phyloP scores from a whole-genome alignment of 495 filamentous ascomycete species.

The Tuber calosporum region DNA sequence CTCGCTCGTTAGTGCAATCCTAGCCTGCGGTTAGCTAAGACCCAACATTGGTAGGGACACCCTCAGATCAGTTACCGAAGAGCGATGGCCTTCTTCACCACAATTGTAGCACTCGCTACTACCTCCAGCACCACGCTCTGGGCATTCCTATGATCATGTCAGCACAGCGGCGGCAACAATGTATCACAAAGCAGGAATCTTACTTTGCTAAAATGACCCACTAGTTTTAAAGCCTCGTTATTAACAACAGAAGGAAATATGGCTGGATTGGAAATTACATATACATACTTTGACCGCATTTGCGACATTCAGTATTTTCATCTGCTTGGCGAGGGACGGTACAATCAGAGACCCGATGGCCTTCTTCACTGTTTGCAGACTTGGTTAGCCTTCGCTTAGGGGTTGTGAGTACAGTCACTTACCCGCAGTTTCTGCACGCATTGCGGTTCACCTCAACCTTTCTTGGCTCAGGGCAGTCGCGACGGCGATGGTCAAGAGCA shows the following conservation, averaged over 20 bases:
- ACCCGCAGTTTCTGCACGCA: conserved; percentile 80
- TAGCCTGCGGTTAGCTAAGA: not conserved
- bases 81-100: conserved; percentile 46
- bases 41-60: not conserved
- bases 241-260: not conserved
- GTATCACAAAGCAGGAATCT: not conserved
- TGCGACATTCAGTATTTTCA: conserved; percentile 69
- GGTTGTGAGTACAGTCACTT: conserved; percentile 37
- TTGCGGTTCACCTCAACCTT: conserved; percentile 22
- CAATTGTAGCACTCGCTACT: conserved; percentile 58
- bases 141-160: conserved; percentile 54
- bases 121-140: conserved; percentile 49
- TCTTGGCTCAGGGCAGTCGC: conserved; percentile 54
- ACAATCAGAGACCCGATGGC: conserved; percentile 58
- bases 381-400: conserved; percentile 13
- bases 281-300: conserved; percentile 60
- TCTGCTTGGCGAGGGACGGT: conserved; percentile 61
- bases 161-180: not conserved
- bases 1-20: conserved; percentile 47
- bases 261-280: not conserved
- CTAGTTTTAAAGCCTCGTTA: conserved; percentile 43
- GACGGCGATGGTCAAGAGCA: conserved; percentile 58
- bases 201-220: conserved; percentile 67
- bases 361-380: conserved; percentile 46
- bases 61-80: conserved; percentile 11